Evolutionary conservation across 83 land plant species (phyloP).

Genomic region (Larix sibirica): DNA sequence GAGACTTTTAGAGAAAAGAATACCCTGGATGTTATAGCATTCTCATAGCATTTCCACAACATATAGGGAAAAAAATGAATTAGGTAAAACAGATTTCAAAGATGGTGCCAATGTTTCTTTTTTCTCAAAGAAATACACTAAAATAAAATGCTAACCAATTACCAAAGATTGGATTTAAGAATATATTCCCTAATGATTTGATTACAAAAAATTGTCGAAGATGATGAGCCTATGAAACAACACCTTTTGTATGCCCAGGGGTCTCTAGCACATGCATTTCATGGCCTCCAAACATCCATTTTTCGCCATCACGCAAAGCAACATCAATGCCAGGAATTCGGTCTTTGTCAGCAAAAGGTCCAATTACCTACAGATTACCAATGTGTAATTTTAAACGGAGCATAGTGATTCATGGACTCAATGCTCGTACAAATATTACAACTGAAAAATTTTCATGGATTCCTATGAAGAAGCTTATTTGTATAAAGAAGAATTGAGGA

Average conservation of each 20-base stretch:
- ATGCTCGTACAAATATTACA: background rate
- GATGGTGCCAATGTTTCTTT: background rate
- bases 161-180: background rate
- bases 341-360: constrained; percentile 70
- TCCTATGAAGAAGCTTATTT: background rate
- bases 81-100: too few relatives aligned
- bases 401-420: too few relatives aligned
- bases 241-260: constrained; percentile 96
- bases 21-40: too few relatives aligned
- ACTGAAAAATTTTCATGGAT: background rate
- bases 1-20: too few relatives aligned
- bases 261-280: constrained; percentile 83
- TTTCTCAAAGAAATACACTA: background rate
- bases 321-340: constrained; percentile 94
- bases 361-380: constrained; percentile 76
- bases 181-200: background rate
- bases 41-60: too few relatives aligned
- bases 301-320: constrained; percentile 78
- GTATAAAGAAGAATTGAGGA: background rate
- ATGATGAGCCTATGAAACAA: constrained; percentile 2
- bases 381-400: background rate
- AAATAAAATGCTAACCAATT: background rate
- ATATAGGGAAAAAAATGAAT: background rate
- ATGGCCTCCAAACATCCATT: constrained; percentile 96
- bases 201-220: background rate